Conservation (phyloP, 768 basidiomycete species). For the Macrolepiota albuminosa region DNA sequence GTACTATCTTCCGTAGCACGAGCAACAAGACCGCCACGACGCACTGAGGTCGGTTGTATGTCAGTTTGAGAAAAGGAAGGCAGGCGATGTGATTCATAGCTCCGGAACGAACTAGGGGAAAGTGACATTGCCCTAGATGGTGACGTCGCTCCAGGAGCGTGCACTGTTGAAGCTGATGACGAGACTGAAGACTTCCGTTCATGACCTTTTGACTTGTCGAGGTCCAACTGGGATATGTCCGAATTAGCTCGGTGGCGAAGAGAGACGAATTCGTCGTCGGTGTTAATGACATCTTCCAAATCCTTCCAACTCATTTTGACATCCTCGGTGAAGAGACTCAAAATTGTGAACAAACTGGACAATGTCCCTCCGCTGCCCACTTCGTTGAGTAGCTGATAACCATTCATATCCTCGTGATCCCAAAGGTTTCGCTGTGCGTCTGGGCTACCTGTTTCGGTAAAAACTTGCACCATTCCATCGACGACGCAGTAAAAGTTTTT, state of each 20-base stretch:
- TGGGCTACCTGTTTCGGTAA: constrained; percentile 58
- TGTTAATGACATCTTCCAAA: constrained; percentile 35
- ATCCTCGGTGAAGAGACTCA: constrained; percentile 94
- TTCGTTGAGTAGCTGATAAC: constrained; percentile 94
- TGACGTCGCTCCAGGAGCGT: constrained; percentile 33
- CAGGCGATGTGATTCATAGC: constrained; percentile 17
- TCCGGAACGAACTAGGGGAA: constrained; percentile 22
- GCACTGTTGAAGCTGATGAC: constrained; percentile 67
- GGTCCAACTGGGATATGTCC: constrained; percentile 59
- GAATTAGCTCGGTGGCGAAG: constrained; percentile 45
- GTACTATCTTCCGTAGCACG: constrained; percentile 93
- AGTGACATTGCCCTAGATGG: constrained; percentile 22
- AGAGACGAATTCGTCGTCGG: constrained; percentile 23
- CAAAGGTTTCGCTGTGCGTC: constrained; percentile 51
- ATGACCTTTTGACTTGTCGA: constrained; percentile 31
- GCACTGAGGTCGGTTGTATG: constrained; percentile 24
- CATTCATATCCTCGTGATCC: constrained; percentile 89
- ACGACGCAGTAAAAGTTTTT: constrained; percentile 98
- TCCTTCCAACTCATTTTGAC: constrained; percentile 89
- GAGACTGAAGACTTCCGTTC: constrained; percentile 55
- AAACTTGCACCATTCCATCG: constrained; percentile 96
- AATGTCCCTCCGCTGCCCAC: constrained; percentile 94
- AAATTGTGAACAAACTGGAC: constrained; percentile 94
- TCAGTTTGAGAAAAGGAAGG: constrained; percentile 17
- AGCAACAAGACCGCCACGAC: constrained; percentile 82